Evolutionary conservation across 495 filamentous ascomycete species (phyloP).

Genomic region (Penicillium fimorum): DNA sequence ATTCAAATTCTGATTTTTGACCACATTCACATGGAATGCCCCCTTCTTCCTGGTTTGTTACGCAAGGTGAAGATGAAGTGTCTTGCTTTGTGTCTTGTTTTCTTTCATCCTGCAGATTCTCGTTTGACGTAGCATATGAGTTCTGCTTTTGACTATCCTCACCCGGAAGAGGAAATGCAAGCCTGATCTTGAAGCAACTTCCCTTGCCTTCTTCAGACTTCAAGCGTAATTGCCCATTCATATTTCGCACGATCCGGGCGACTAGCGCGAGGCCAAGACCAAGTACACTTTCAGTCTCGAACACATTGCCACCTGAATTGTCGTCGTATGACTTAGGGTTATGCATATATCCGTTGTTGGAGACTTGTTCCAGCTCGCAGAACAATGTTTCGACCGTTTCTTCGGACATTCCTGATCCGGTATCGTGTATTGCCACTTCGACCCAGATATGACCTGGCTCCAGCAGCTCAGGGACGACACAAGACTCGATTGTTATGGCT

Average conservation of each 20-base stretch:
- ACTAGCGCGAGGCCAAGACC: constrained; percentile 84
- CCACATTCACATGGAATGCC: constrained; percentile 19
- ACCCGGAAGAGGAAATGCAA: constrained; percentile 30
- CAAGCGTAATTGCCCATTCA: constrained; percentile 81
- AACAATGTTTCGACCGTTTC: constrained; percentile 74
- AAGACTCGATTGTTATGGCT: constrained; percentile 67
- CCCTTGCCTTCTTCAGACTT: constrained; percentile 83
- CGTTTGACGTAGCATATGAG: neutral
- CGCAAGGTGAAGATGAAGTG: neutral
- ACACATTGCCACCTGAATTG: constrained; percentile 11
- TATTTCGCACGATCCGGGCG: constrained; percentile 75
- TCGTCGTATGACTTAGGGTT: constrained; percentile 33
- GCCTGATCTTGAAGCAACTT: constrained; percentile 62
- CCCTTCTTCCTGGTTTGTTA: neutral
- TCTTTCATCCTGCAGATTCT: neutral
- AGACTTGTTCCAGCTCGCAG: constrained; percentile 81
- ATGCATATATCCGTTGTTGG: constrained; percentile 50
- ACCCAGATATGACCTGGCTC: constrained; percentile 53
- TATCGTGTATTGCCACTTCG: constrained; percentile 75
- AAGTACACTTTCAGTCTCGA: constrained; percentile 46
- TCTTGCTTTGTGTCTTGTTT: neutral
- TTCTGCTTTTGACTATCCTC: constrained; percentile 13
- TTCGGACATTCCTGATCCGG: constrained; percentile 75
- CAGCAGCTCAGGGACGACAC: constrained; percentile 37
- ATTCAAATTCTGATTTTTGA: neutral